Evolutionary conservation across 768 basidiomycete species (phyloP), one percentile per base, ranked within the genome.

Genomic region (Phylloporus scabripes): DNA sequence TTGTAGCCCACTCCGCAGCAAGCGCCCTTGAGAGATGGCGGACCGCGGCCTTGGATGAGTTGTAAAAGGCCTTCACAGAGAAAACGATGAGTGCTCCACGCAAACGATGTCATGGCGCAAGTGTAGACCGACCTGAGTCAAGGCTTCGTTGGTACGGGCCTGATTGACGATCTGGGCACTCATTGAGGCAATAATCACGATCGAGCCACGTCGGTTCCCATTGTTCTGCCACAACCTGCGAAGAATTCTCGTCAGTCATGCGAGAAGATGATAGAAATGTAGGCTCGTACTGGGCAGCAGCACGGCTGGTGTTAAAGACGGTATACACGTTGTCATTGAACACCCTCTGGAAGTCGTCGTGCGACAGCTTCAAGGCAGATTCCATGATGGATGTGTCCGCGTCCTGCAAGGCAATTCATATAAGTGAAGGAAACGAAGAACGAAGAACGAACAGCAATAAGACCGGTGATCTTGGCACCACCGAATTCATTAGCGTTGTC

Each of bases 1-100:
- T 62, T 52, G 42, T 18, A 0, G 79, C 77, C 82, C 85, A 74
- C 61, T 85, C 83, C 12, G 79, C 74, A 0, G 84, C 81, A 14
- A 87, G 69, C 1, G 76, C 78, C 50, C 78, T 80, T 0, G 74
- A 70, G 46, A 86, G 77, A 36, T 77, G 76, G 40, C 82, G 80
- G 0, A 78, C 79, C 6, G 85, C 86, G 0, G 79, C 83, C 67
- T 87, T 87, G 50, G 79, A 82, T 1, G 83, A 80, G 58, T 85
- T 85, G 61, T 86, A 87, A 49, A 69, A 69, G 1, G 66, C 62
- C 66, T 69, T 46, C 6, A 14, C n/a, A 17, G 23, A 23, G 7
- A 0, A 23, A 23, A 8, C 2, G 14, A 15, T 44, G 7, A 33
- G 32, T 15, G 18, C 5, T 12, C 7, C 8, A n/a, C 26, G 14